Base-by-base conservation (phyloP, 129 eudicot species). In the Pulicaria dysenterica region DNA sequence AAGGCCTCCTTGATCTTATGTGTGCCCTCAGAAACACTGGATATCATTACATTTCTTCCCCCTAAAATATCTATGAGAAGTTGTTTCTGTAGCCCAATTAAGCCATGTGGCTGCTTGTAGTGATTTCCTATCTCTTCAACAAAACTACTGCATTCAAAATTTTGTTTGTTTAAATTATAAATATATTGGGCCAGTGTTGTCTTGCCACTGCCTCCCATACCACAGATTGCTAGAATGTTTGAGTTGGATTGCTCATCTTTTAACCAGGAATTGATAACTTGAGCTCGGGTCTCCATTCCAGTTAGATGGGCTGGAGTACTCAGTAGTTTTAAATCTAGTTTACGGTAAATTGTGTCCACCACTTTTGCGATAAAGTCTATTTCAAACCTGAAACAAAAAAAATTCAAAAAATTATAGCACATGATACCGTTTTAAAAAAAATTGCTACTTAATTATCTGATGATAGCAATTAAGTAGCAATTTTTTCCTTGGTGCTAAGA, bases 141-240 rank as follows among this genome's bases (percentile, higher is more conserved):
- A 69, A 50, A 69, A 37, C 15, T 5, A 4, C 73, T 69, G 38
- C 40, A 37, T 50, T 51, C 62, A 51, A 69, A 69, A 50, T 37
- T 0, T 37, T 4, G 49, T 10, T 69, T 69, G 73, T 69, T 37
- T 69, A 17, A 39, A 49, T 69, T 69, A 37, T 69, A 69, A 4
- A 69, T 69, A 10, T 15, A 6, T 69, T 69, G 61, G 16, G 73
- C 73, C 2, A 69, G 14, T 51, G 73, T 69, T 5, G 73, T 69
- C 16, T 69, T 69, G 15, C 73, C 73, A 51, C 48, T 15, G 6
- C 73, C 73, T 8, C 73, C 74, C 74, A 70, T 70, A n/a, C 74
- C 74, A n/a, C 40, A 70, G 54, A 70, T 54, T 42, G 74, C 64
- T 54, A 69, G n/a, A n/a, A n/a, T n/a, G n/a, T n/a, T n/a, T 39